These are phyloP conservation scores for Oryza meridionalis DNA, from an alignment of 176 grass and related monocot species.

Conservation along the genomic window DNA sequence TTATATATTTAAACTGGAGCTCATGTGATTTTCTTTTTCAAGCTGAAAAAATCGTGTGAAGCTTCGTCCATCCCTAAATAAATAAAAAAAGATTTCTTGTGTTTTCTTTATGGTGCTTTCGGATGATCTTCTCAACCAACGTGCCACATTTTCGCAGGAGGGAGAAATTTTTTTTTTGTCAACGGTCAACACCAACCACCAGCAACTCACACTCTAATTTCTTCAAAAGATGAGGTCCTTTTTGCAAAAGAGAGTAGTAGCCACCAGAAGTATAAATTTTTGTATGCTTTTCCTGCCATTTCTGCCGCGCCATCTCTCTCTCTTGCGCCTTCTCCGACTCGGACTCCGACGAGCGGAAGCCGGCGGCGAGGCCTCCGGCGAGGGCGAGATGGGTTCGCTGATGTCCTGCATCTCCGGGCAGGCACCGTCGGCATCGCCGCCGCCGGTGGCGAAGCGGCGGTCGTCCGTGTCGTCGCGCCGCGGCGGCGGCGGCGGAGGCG, in stretches of 20 bases:
- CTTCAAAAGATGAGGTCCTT: not conserved
- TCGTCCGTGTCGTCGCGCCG: conserved; percentile 43
- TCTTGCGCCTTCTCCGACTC: not conserved
- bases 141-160: not conserved
- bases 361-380: not conserved
- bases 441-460: conserved; percentile 34
- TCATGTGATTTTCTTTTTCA: not conserved
- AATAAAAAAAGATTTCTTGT: not conserved
- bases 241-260: conserved; percentile 5
- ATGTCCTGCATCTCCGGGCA: conserved; percentile 69
- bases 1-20: not conserved
- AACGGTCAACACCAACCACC: not conserved
- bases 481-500: conserved; percentile 16
- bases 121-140: not conserved
- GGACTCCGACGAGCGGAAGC: not conserved
- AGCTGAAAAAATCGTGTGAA: not conserved
- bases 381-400: conserved; percentile 57
- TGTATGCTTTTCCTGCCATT: conserved; percentile 46
- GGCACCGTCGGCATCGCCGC: conserved; percentile 23
- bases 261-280: conserved; percentile 52
- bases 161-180: not conserved
- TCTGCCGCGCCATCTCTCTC: conserved; percentile 43
- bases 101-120: not conserved
- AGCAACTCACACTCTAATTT: not conserved
- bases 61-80: not conserved